A percentile compares a stretch with the other conserved stretches of the same genome.
Evolutionary conservation across 306 rosid species (phyloP).

Genomic region (Citrullus mucosospermus): DNA sequence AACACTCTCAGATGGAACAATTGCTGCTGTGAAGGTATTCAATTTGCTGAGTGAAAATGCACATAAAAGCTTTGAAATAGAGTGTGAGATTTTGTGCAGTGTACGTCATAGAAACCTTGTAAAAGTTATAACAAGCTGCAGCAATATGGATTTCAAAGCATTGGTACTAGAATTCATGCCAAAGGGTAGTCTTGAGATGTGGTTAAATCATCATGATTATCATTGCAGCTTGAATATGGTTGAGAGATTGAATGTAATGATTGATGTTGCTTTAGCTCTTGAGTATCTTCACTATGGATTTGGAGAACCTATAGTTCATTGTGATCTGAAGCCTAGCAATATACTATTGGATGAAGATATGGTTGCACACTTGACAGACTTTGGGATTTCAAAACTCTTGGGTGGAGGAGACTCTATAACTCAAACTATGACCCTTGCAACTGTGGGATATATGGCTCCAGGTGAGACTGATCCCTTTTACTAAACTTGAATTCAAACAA

Average conservation of each 20-base stretch:
- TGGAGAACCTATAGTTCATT: conserved; percentile 14
- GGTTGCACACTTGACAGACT: conserved; percentile 27
- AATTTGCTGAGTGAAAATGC: neutral
- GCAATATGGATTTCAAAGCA: conserved; percentile 11
- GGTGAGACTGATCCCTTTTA: conserved; percentile 3
- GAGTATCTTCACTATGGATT: conserved; percentile 30
- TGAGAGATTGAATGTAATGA: conserved; percentile 12
- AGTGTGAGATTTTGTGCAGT: neutral
- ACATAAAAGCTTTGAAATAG: neutral
- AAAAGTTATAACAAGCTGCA: conserved; percentile 8
- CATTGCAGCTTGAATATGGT: neutral
- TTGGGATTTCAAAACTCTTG: conserved; percentile 23
- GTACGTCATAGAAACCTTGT: conserved; percentile 15
- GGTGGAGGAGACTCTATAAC: conserved; percentile 14
- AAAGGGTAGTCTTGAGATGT: conserved; percentile 12
- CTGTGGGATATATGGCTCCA: conserved; percentile 38
- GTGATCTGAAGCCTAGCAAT: conserved; percentile 36
- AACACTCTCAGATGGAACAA: neutral
- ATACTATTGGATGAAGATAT: conserved; percentile 26
- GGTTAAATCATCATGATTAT: neutral
- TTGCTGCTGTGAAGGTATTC: conserved; percentile 16
- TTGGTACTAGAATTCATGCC: conserved; percentile 12
- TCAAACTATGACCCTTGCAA: conserved; percentile 24
- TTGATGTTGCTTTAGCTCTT: conserved; percentile 18
- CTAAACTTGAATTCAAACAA: too few relatives aligned